Base-by-base conservation (phyloP, 306 rosid species). In the Cyamopsis tetragonoloba region DNA sequence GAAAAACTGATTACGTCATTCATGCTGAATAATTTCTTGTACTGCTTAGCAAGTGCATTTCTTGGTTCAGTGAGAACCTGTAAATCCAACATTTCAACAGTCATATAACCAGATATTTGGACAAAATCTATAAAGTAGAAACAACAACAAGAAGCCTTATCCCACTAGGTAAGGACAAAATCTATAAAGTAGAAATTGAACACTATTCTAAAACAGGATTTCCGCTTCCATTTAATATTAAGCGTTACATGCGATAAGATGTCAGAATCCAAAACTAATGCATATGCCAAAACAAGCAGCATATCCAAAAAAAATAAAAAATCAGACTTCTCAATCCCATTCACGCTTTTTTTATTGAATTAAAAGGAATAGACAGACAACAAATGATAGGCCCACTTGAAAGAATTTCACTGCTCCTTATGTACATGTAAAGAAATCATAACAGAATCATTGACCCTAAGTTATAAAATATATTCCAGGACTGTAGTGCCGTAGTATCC, bases 1-100 rank as follows among this genome's bases (percentile, higher is more conserved):
- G 43, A 20, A 47, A 13, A 72, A 55, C 41, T 27, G 74, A 87
- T 90, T 73, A 90, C 97, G 32, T 87, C 70, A 61, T 90, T 90
- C 95, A 87, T 87, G 84, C 88, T 67, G 46, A 90, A 87, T 76
- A 90, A 69, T 72, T 87, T 90, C 87, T 84, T 80, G 91, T 85
- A 90, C 86, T 90, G 97, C 86, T 80, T 86, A 12, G 92, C 89
- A 46, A 90, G 97, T 61, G 97, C 95, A 56, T 90, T 84, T 76
- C 84, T 90, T 3, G 97, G 97, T 77, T 87, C 87, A 3, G 78
- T 82, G 62, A 90, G 95, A 50, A 90, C 97, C 97, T 90, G 84
- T 47, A 79, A 58, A 67, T 53, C 73, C 51, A 62, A 43, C 47
- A 37, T 53, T 62, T 71, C 20, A 20, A 22, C 10, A 35, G 46